phyloP scores from a whole-genome alignment of 2,329 filamentous ascomycete species.

The Pyrenochaeta sp. region DNA sequence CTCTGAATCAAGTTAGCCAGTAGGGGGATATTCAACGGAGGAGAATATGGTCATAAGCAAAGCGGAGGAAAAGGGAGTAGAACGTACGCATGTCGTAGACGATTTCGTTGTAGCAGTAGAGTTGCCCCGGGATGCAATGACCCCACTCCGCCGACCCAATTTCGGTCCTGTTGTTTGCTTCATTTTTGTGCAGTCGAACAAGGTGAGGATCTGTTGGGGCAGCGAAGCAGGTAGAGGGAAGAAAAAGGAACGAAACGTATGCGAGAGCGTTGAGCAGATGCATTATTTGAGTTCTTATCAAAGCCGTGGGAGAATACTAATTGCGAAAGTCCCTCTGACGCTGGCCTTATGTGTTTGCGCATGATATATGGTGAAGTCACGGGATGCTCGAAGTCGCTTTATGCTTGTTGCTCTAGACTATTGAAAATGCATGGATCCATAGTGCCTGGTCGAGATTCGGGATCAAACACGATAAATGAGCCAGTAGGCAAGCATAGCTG shows the following conservation, averaged over 20 bases:
- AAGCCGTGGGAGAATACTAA: no score
- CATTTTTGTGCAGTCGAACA: not conserved
- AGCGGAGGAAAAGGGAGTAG: not conserved
- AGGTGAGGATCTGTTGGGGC: not conserved
- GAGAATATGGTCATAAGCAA: not conserved
- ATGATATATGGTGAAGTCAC: not conserved
- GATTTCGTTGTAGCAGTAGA: slow-evolving; percentile 2
- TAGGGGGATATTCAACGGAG: not conserved
- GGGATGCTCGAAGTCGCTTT: not conserved
- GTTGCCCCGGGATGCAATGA: not conserved
- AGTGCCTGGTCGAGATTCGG: not conserved
- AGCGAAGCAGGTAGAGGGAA: not conserved
- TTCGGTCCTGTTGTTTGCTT: not conserved
- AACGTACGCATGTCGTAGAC: not conserved
- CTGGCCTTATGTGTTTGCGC: not conserved
- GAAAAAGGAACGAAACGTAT: not conserved
- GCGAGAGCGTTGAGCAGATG: not conserved
- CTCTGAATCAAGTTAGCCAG: not conserved
- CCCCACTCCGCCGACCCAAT: not conserved
- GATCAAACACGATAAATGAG: no score
- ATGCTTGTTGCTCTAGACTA: not conserved
- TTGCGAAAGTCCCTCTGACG: not conserved
- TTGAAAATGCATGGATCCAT: not conserved
- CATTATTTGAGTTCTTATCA: not conserved
- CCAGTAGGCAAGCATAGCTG: not conserved